Percentiles rank a stretch among this genome's conserved stretches.
phyloP scores from a whole-genome alignment of 768 basidiomycete genomes.

The Trametes gibbosa region DNA sequence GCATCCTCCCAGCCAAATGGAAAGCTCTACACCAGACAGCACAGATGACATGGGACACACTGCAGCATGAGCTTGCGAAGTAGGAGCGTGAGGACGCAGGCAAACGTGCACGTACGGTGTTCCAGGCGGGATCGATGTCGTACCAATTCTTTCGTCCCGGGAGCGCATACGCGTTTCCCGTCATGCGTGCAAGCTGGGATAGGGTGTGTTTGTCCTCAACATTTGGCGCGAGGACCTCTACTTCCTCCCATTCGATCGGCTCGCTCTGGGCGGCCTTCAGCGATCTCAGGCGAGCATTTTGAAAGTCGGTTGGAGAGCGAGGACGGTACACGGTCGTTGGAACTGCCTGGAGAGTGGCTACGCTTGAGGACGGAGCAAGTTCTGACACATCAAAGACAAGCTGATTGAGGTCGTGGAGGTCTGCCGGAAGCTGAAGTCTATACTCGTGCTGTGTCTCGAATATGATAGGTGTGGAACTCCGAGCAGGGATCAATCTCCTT shows the following conservation, averaged over 20 bases:
- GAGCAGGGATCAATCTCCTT: background rate
- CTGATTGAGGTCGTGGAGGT: conserved; percentile 2
- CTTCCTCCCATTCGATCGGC: conserved; percentile 62
- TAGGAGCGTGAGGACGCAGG: background rate
- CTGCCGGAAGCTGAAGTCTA: background rate
- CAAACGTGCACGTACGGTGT: conserved; percentile 34
- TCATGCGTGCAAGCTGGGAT: conserved; percentile 79
- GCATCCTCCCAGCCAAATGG: conserved; percentile 74
- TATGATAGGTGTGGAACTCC: conserved; percentile 4
- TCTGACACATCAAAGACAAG: conserved; percentile 9
- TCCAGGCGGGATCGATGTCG: conserved; percentile 74
- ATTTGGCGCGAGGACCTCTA: conserved; percentile 71
- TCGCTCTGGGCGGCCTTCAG: conserved; percentile 48
- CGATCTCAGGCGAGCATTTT: conserved; percentile 53
- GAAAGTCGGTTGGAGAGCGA: conserved; percentile 46
- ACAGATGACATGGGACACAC: background rate
- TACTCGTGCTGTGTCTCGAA: conserved; percentile 14
- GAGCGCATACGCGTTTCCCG: conserved; percentile 83
- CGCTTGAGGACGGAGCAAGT: background rate
- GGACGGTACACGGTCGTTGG: conserved; percentile 64
- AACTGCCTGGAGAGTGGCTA: conserved; percentile 39
- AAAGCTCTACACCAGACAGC: conserved; percentile 51
- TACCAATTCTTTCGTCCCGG: conserved; percentile 79
- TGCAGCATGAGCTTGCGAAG: conserved; percentile 7
- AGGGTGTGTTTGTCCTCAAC: conserved; percentile 77